Evolutionary conservation across 2,329 filamentous ascomycete genomes (phyloP).

Genomic region (Ascochyta fabae): DNA sequence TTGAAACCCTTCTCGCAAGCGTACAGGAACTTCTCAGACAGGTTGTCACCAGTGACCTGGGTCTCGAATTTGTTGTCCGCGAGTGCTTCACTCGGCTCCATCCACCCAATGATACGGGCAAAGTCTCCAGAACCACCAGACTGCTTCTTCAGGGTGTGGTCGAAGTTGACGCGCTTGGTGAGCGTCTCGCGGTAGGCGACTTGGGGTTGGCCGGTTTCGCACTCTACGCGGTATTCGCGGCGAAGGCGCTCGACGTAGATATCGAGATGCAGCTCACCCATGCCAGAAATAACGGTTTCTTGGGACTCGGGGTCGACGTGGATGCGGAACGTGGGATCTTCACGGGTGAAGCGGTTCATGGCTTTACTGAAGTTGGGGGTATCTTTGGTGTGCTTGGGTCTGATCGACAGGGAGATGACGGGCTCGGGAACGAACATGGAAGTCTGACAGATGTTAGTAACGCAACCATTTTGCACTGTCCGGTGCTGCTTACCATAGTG

Average conservation of each 20-base stretch:
- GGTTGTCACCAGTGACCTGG: conserved; percentile 85
- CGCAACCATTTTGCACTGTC: neutral
- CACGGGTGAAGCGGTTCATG: conserved; percentile 97
- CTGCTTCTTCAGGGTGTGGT: conserved; percentile 94
- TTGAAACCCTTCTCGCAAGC: conserved; percentile 97
- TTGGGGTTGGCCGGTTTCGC: conserved; percentile 92
- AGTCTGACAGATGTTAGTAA: conserved; percentile 53
- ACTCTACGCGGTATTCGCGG: conserved; percentile 95
- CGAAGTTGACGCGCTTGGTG: conserved; percentile 78
- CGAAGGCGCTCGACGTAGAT: conserved; percentile 98
- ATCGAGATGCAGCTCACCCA: conserved; percentile 96
- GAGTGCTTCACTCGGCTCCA: conserved; percentile 81
- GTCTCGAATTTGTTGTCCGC: conserved; percentile 84
- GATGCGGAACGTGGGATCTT: conserved; percentile 97
- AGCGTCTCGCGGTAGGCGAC: conserved; percentile 98
- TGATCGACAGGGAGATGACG: conserved; percentile 97
- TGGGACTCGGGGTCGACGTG: conserved; percentile 90
- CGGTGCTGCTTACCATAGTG: conserved; percentile 68
- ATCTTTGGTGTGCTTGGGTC: conserved; percentile 91
- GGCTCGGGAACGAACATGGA: conserved; percentile 98
- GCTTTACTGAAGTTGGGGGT: conserved; percentile 96
- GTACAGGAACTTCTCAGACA: conserved; percentile 93
- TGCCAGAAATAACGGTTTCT: conserved; percentile 97
- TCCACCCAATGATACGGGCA: conserved; percentile 87
- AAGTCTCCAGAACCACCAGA: conserved; percentile 95